phyloP scores from a whole-genome alignment of 352 stramenopile species.

The Globisporangium nodosum region DNA sequence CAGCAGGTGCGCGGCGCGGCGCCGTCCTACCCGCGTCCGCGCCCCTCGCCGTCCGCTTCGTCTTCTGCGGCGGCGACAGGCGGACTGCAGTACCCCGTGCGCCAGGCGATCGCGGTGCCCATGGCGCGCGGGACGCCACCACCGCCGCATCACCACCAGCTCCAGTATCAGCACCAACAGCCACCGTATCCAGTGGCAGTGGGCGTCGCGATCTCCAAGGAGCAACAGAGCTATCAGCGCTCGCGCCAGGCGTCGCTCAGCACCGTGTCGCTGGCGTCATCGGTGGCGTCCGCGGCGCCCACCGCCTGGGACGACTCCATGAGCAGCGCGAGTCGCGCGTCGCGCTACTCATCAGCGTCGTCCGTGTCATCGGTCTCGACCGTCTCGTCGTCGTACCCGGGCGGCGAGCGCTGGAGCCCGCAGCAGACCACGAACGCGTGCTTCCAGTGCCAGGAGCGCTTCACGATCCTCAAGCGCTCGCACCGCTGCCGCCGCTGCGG shows the following conservation, averaged over 20 bases:
- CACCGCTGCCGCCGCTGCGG: conserved; percentile 78
- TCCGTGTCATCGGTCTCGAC: conserved; percentile 30
- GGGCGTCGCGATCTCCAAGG: background rate
- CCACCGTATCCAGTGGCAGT: too few relatives aligned
- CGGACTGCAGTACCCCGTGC: conserved; percentile 4
- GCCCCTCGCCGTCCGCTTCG: background rate
- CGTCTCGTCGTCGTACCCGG: conserved; percentile 25
- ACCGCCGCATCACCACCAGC: background rate
- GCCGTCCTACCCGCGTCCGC: background rate
- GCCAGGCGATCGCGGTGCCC: conserved; percentile 8
- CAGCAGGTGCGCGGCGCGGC: background rate
- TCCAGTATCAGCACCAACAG: conserved; percentile 2
- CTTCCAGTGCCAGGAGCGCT: conserved; percentile 76
- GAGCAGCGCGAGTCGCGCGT: conserved; percentile 35
- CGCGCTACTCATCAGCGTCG: conserved; percentile 56
- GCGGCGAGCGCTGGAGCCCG: conserved; percentile 54
- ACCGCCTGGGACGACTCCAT: conserved; percentile 23
- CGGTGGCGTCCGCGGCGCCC: conserved; percentile 7
- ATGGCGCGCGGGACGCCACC: background rate
- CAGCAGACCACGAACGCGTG: conserved; percentile 69
- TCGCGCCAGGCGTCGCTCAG: conserved; percentile 47
- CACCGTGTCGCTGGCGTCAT: conserved; percentile 13
- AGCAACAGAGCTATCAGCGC: conserved; percentile 13
- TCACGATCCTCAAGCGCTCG: conserved; percentile 73
- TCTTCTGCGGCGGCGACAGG: conserved; percentile 2